Conservation (phyloP, 225 moss, liverwort and hornwort genomes). For the Polytrichum formosum region DNA sequence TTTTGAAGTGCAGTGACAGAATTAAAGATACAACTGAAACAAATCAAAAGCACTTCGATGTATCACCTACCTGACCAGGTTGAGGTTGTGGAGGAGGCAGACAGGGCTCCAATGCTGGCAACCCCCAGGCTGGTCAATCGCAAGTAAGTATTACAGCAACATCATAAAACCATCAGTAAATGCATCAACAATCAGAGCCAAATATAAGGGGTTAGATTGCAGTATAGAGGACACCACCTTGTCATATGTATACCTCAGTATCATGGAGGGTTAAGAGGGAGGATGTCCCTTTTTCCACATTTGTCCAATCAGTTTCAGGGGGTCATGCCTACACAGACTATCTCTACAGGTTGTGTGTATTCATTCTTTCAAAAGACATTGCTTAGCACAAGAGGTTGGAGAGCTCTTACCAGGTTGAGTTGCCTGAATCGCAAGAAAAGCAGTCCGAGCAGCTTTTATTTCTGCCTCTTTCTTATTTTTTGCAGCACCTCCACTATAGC, state of each 20-base stretch:
- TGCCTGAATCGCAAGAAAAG: conserved; percentile 85
- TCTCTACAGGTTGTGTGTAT: neutral
- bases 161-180: neutral
- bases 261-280: neutral
- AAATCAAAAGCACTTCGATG: neutral
- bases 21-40: no score
- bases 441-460: conserved; percentile 97
- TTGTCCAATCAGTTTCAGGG: neutral
- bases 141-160: conserved; percentile 14
- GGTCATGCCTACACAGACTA: neutral
- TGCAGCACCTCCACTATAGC: conserved; percentile 82
- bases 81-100: conserved; percentile 16
- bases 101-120: conserved; percentile 28
- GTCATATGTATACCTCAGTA: neutral
- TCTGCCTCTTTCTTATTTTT: conserved; percentile 98
- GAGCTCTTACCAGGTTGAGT: conserved; percentile 45
- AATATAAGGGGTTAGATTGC: no score
- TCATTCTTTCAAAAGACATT: neutral
- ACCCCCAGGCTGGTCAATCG: conserved; percentile 21
- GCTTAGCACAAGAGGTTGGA: no score
- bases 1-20: no score
- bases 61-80: conserved; percentile 32
- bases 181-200: no score
- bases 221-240: neutral
- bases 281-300: conserved; percentile 1